Conservation (phyloP, 768 basidiomycete genomes). For the Ephemerocybe angulata region DNA sequence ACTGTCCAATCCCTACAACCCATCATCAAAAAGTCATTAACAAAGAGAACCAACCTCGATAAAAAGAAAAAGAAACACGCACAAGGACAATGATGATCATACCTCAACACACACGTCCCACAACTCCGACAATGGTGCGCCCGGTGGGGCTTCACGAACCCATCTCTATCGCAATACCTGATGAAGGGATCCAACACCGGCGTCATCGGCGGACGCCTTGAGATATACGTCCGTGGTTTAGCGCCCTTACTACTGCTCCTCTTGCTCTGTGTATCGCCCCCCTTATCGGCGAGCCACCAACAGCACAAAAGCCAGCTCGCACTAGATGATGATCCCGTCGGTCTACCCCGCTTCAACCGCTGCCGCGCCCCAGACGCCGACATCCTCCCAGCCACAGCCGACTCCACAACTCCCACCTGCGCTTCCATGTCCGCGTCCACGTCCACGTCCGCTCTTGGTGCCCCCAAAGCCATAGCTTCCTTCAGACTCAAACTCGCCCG, state of each 20-base stretch:
- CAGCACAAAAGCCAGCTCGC: constrained; percentile 10
- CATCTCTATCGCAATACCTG: constrained; percentile 63
- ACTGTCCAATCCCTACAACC: too few relatives aligned
- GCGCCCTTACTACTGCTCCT: background rate
- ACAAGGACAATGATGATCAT: too few relatives aligned
- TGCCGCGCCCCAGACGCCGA: background rate
- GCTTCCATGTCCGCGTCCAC: too few relatives aligned
- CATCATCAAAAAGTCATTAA: too few relatives aligned
- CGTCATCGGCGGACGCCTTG: constrained; percentile 32
- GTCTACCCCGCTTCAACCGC: background rate
- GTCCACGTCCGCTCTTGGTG: too few relatives aligned
- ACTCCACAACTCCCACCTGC: background rate
- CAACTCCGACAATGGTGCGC: constrained; percentile 80
- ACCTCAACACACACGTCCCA: too few relatives aligned
- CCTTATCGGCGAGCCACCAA: background rate
- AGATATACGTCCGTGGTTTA: constrained; percentile 19
- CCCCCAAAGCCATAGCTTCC: background rate
- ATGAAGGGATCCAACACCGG: constrained; percentile 56
- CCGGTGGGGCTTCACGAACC: constrained; percentile 67
- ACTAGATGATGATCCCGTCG: background rate
- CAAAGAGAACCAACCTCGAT: too few relatives aligned
- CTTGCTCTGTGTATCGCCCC: background rate
- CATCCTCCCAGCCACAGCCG: background rate
- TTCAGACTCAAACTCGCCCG: constrained; percentile 3
- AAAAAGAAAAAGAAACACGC: too few relatives aligned